Conservation (phyloP, 2,329 filamentous ascomycete species). For the Aschersonia sp. region DNA sequence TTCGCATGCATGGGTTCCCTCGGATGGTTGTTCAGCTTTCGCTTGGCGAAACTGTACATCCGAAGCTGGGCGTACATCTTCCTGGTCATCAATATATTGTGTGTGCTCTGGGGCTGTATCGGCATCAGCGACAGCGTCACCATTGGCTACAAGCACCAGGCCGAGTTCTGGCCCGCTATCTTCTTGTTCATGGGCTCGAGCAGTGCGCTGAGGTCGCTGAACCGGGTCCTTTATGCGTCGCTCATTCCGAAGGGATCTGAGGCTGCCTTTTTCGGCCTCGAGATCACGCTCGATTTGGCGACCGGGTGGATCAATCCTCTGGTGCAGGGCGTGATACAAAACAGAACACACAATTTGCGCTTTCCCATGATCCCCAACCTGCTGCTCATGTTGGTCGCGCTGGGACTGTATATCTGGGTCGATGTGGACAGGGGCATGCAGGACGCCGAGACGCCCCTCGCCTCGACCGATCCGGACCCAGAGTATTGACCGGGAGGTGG, state of each 20-base stretch:
- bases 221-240: constrained; percentile 7
- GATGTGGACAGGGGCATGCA: constrained; percentile 7
- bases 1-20: constrained; percentile 7
- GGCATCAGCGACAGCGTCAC: constrained; percentile 5
- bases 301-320: constrained; percentile 9
- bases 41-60: constrained; percentile 3
- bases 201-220: constrained; percentile 8
- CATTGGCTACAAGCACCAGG: constrained; percentile 8
- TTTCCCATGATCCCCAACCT: constrained; percentile 9
- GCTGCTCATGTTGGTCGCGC: constrained; percentile 6
- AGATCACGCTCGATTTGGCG: constrained; percentile 8
- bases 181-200: constrained; percentile 8
- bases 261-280: constrained; percentile 7
- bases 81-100: constrained; percentile 6
- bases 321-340: constrained; percentile 7
- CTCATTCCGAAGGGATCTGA: constrained; percentile 8
- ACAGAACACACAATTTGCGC: constrained; percentile 7
- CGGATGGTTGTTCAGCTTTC: constrained; percentile 6
- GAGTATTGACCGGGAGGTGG: not conserved
- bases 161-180: constrained; percentile 7
- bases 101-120: constrained; percentile 8
- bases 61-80: constrained; percentile 8
- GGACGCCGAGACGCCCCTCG: constrained; percentile 6
- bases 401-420: constrained; percentile 6
- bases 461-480: not conserved